Percentiles rank a stretch among this genome's conserved stretches.
Evolutionary conservation across 2,329 filamentous ascomycete species (phyloP).

Genomic region (Xylariales sp.): DNA sequence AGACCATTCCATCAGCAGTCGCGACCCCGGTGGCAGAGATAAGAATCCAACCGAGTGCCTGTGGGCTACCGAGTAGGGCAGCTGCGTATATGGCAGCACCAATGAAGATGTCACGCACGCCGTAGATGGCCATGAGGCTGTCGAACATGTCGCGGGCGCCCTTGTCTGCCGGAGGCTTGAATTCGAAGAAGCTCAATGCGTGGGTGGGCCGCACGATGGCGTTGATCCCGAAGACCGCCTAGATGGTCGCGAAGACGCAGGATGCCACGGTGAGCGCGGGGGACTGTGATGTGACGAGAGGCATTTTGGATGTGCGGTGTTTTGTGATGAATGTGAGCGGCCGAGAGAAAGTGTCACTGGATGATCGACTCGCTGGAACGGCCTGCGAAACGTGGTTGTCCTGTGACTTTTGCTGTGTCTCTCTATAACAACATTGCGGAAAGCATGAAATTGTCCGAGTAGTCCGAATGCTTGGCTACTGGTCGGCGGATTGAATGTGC

Average conservation of each 20-base stretch:
- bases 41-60: conserved; percentile 37
- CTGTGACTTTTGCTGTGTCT: too few relatives aligned
- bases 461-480: too few relatives aligned
- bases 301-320: too few relatives aligned
- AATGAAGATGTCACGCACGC: conserved; percentile 45
- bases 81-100: conserved; percentile 33
- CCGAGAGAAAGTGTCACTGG: too few relatives aligned
- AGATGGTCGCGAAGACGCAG: conserved; percentile 19
- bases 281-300: too few relatives aligned
- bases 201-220: conserved; percentile 30
- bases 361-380: too few relatives aligned
- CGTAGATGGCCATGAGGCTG: conserved; percentile 41
- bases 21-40: conserved; percentile 36
- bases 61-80: conserved; percentile 31
- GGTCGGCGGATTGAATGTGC: too few relatives aligned
- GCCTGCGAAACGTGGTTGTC: too few relatives aligned
- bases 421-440: too few relatives aligned
- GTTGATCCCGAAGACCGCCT: conserved; percentile 32
- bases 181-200: conserved; percentile 33
- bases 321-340: too few relatives aligned
- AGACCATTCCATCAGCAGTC: conserved; percentile 40
- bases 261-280: too few relatives aligned
- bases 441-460: too few relatives aligned
- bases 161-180: conserved; percentile 25
- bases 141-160: conserved; percentile 35